These are phyloP conservation scores for Schwanniomyces polymorphus DNA, from an alignment of 805 yeast species.

Conservation along the genomic window DNA sequence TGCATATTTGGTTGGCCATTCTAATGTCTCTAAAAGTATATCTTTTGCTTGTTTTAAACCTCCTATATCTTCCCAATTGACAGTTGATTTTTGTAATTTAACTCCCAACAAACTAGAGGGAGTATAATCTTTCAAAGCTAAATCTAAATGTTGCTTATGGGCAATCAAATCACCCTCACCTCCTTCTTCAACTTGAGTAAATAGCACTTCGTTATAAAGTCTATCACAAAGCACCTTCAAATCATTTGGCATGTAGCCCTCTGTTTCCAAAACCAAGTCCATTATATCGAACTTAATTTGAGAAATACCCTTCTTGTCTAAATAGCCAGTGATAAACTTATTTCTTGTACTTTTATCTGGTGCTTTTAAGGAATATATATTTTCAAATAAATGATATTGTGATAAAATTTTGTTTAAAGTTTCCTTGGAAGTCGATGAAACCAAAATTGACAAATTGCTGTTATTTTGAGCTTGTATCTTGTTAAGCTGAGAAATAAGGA, in stretches of 20 bases:
- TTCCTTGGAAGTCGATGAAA: slow-evolving; percentile 65
- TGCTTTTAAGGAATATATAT: slow-evolving; percentile 56
- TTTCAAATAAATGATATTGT: slow-evolving; percentile 71
- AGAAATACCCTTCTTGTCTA: slow-evolving; percentile 24
- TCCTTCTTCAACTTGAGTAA: slow-evolving; percentile 13
- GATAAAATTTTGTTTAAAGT: slow-evolving; percentile 59
- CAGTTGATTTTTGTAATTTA: slow-evolving; percentile 73
- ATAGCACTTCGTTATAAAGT: slow-evolving; percentile 53
- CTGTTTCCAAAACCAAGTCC: slow-evolving; percentile 65
- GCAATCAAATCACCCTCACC: slow-evolving; percentile 9
- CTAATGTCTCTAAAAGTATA: slow-evolving; percentile 79
- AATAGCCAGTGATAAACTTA: slow-evolving; percentile 43
- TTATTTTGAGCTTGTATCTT: slow-evolving; percentile 44
- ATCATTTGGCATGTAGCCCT: slow-evolving; percentile 88
- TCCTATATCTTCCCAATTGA: slow-evolving; percentile 87
- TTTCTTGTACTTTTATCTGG: slow-evolving; percentile 68
- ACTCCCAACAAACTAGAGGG: slow-evolving; percentile 88
- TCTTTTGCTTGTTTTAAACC: slow-evolving; percentile 78
- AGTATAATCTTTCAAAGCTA: slow-evolving; percentile 64
- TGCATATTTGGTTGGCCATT: slow-evolving; percentile 96
- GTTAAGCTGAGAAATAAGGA: slow-evolving; percentile 46
- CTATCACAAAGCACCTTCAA: slow-evolving; percentile 70
- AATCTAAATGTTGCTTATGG: slow-evolving; percentile 43
- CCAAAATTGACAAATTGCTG: slow-evolving; percentile 54
- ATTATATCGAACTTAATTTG: slow-evolving; percentile 40